Evolutionary conservation across 345 rosid species (phyloP).

Genomic region (Gynandropsis gynandra): DNA sequence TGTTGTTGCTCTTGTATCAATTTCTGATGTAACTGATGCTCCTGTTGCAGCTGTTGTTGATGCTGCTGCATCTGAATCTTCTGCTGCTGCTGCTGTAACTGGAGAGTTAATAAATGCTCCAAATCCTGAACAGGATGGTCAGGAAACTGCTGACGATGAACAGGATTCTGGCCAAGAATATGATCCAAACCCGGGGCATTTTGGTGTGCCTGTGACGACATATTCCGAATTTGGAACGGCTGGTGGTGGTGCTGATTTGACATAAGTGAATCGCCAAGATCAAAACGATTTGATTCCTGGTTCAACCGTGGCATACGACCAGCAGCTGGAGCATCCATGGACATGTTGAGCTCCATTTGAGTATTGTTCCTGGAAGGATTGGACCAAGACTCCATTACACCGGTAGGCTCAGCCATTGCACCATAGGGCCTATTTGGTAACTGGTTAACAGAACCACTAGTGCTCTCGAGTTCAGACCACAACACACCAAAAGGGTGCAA

Average conservation of each 20-base stretch:
- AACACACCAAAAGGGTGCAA: slow-evolving; percentile 57
- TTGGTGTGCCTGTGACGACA: slow-evolving; percentile 21
- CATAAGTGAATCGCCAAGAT: slow-evolving; percentile 31
- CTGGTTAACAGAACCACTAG: slow-evolving; percentile 27
- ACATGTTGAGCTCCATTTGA: slow-evolving; percentile 22
- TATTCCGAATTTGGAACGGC: slow-evolving; percentile 30
- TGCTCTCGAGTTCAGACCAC: slow-evolving; percentile 51
- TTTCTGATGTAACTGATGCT: slow-evolving; percentile 32
- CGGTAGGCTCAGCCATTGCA: slow-evolving; percentile 27
- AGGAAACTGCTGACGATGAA: slow-evolving; percentile 16
- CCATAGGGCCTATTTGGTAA: slow-evolving; percentile 32
- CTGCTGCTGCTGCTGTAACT: slow-evolving; percentile 17
- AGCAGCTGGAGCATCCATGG: slow-evolving; percentile 31
- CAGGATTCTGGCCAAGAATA: slow-evolving; percentile 18
- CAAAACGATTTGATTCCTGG: slow-evolving; percentile 28
- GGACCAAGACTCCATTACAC: slow-evolving; percentile 32
- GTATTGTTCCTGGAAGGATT: slow-evolving; percentile 27
- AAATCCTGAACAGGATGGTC: slow-evolving; percentile 25
- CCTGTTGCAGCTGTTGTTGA: slow-evolving; percentile 24
- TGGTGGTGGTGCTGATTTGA: slow-evolving; percentile 35
- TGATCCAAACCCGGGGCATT: slow-evolving; percentile 27
- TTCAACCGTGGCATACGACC: slow-evolving; percentile 29
- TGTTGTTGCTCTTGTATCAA: slow-evolving; percentile 33
- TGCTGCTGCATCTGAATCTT: slow-evolving; percentile 19
- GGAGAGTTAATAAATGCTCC: slow-evolving; percentile 32